These are phyloP conservation scores for Gentiana straminea DNA, from an alignment of 257 asterid genomes.

Conservation along the genomic window DNA sequence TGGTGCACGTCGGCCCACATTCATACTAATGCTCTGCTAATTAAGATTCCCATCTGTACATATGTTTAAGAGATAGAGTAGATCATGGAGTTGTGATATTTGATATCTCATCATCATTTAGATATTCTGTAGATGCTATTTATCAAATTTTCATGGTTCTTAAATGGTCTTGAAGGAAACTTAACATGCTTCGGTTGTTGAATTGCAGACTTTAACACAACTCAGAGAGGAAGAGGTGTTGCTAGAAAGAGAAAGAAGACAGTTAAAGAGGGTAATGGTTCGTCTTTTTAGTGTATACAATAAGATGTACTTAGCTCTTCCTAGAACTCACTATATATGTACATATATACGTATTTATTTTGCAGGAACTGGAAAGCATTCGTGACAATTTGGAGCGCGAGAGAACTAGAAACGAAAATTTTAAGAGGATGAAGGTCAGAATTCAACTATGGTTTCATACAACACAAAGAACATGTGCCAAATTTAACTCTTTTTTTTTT, in stretches of 20 bases:
- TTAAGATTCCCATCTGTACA: no score
- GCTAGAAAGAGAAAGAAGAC: slow-evolving; percentile 51
- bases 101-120: no score
- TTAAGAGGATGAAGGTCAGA: slow-evolving; percentile 62
- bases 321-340: not conserved
- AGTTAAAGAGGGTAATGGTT: slow-evolving; percentile 46
- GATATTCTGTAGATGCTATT: no score
- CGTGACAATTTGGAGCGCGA: slow-evolving; percentile 38
- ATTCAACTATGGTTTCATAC: no score
- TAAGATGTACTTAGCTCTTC: not conserved
- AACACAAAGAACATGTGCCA: no score
- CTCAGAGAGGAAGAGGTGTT: slow-evolving; percentile 47
- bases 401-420: slow-evolving; percentile 33
- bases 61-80: no score
- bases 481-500: not conserved
- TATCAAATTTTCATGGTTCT: no score
- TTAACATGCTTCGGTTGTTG: no score
- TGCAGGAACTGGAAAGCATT: slow-evolving; percentile 43
- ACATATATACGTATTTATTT: not conserved
- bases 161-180: no score
- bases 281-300: not conserved
- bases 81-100: no score
- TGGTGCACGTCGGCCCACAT: no score
- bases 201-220: slow-evolving; percentile 50
- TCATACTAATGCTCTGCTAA: no score